A percentile compares a stretch with the other conserved stretches of the same genome.
phyloP scores from a whole-genome alignment of 441 rosid genomes.

The Erodium moschatum region DNA sequence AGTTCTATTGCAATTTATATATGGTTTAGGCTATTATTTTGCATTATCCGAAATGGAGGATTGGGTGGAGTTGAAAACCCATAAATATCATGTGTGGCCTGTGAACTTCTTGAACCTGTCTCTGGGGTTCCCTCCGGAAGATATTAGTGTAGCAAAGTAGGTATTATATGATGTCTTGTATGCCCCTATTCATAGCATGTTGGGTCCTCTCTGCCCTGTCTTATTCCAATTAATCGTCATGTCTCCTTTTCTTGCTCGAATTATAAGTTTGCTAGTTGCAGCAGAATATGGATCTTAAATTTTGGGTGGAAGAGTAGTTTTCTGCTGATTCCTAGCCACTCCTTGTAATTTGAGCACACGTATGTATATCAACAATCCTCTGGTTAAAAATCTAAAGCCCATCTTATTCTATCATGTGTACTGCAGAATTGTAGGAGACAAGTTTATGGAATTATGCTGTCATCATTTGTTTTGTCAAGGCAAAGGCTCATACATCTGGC shows the following conservation, averaged over 20 bases:
- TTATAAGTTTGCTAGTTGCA: constrained; percentile 11
- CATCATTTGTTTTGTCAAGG: background rate
- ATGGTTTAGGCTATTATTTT: background rate
- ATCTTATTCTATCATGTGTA: background rate
- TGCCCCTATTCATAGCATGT: constrained; percentile 20
- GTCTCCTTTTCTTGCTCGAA: constrained; percentile 15
- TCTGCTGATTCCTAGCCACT: background rate
- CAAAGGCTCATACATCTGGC: background rate
- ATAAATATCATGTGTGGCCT: constrained; percentile 3
- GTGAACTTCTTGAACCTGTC: background rate
- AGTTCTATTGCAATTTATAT: background rate
- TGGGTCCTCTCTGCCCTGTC: constrained; percentile 18
- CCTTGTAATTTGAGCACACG: background rate
- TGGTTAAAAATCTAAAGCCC: constrained; percentile 3
- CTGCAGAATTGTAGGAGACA: background rate
- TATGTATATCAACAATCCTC: background rate
- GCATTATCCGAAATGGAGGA: no score
- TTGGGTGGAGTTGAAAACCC: background rate
- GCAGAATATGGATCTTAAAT: constrained; percentile 5
- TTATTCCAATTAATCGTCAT: constrained; percentile 8
- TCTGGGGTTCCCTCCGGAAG: background rate
- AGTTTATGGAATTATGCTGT: background rate
- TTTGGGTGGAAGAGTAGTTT: no score
- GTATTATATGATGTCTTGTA: background rate
- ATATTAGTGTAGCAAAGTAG: background rate